These are phyloP conservation scores for Sporothrix globosa DNA, from an alignment of 2,329 filamentous ascomycete genomes.

Conservation along the genomic window DNA sequence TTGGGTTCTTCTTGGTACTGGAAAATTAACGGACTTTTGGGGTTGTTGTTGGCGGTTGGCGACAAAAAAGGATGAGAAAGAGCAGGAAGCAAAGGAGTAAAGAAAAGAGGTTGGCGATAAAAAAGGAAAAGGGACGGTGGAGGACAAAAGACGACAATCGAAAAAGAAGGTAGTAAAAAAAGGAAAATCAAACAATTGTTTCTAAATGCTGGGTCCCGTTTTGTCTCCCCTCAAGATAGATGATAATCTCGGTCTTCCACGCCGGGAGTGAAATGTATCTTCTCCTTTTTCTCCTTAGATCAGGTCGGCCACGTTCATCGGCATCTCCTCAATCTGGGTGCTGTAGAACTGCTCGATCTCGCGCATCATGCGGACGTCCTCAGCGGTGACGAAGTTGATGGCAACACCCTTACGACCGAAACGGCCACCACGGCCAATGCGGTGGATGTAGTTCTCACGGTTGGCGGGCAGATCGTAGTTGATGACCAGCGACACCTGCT, in stretches of 20 bases:
- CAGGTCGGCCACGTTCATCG: conserved; percentile 84
- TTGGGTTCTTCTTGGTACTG: conserved; percentile 17
- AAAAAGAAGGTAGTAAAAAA: conserved; percentile 14
- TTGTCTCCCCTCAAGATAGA: neutral
- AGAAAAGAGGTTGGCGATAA: neutral
- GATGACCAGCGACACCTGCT: conserved; percentile 99
- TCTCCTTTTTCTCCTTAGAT: conserved; percentile 57
- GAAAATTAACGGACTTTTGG: conserved; percentile 29
- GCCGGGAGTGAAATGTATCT: neutral
- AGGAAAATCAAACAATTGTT: conserved; percentile 21
- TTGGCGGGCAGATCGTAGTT: conserved; percentile 99
- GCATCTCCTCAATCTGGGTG: conserved; percentile 99
- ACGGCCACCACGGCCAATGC: conserved; percentile 98
- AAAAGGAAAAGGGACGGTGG: neutral
- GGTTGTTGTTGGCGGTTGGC: conserved; percentile 6
- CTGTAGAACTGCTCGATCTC: conserved; percentile 99
- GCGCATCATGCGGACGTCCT: conserved; percentile 99
- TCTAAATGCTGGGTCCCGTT: conserved; percentile 10
- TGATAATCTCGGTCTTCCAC: neutral
- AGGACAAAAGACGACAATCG: conserved; percentile 6
- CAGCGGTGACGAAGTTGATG: conserved; percentile 99
- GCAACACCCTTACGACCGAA: conserved; percentile 99
- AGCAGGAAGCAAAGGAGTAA: neutral
- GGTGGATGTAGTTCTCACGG: conserved; percentile 99
- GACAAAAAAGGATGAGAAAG: neutral